Conservation (phyloP, 2,329 filamentous ascomycete species). For the Hymenoscyphus linearis region DNA sequence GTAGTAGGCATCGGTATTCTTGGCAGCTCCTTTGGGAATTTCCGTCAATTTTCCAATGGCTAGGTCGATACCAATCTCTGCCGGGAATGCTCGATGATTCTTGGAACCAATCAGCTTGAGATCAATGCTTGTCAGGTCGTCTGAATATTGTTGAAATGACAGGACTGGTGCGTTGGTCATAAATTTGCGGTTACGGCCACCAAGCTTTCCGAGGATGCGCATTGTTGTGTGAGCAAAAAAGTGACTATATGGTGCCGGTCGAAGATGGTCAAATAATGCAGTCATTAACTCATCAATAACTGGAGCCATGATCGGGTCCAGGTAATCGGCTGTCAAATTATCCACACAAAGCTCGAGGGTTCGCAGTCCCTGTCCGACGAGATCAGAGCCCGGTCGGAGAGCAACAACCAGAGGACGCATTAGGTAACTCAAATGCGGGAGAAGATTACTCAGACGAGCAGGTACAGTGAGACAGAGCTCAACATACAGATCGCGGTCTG, state of each 20-base stretch:
- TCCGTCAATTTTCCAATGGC: constrained; percentile 88
- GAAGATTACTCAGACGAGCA: constrained; percentile 84
- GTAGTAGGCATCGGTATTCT: constrained; percentile 68
- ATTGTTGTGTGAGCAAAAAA: constrained; percentile 98
- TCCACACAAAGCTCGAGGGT: constrained; percentile 97
- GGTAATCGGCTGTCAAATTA: constrained; percentile 93
- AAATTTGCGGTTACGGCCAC: constrained; percentile 91
- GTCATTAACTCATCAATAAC: constrained; percentile 99
- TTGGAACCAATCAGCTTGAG: constrained; percentile 85
- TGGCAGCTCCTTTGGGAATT: constrained; percentile 56
- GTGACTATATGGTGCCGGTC: constrained; percentile 90
- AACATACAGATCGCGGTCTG: constrained; percentile 92
- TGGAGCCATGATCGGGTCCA: constrained; percentile 98
- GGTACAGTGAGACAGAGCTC: constrained; percentile 95
- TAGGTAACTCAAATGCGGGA: constrained; percentile 91
- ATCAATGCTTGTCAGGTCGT: constrained; percentile 84
- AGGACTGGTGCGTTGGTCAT: constrained; percentile 85
- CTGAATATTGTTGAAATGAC: constrained; percentile 75
- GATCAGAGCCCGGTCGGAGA: constrained; percentile 80
- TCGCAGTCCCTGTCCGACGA: constrained; percentile 88
- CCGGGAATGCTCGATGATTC: constrained; percentile 81
- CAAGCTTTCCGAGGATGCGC: constrained; percentile 92
- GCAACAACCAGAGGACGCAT: constrained; percentile 98
- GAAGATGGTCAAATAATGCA: constrained; percentile 90
- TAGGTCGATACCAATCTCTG: constrained; percentile 78